These are phyloP conservation scores for Hypoxylon sp. DNA, from an alignment of 2,329 filamentous ascomycete species.

Conservation along the genomic window DNA sequence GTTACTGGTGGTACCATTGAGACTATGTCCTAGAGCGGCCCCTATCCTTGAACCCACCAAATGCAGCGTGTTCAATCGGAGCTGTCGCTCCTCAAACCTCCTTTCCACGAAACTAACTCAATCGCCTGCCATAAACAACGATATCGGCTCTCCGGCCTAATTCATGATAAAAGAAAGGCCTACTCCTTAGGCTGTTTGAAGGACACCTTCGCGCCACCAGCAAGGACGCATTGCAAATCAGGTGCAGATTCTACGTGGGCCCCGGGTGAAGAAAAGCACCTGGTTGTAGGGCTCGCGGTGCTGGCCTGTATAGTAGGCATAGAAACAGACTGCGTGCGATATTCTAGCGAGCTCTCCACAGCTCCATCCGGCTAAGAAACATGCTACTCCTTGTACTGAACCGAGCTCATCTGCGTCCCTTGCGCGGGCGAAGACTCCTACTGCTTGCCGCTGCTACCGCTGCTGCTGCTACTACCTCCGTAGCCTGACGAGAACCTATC, in stretches of 20 bases:
- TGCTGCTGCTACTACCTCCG: slow-evolving; percentile 29
- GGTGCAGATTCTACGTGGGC: not conserved
- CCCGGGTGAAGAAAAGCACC: not conserved
- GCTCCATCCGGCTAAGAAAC: slow-evolving; percentile 5
- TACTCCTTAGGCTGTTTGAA: slow-evolving; percentile 14
- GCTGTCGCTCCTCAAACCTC: not conserved
- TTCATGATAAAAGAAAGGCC: slow-evolving; percentile 8
- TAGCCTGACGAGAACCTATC: slow-evolving; percentile 49
- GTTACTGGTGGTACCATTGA: slow-evolving; percentile 12
- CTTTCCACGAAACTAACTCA: slow-evolving; percentile 5
- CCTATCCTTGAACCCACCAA: not conserved
- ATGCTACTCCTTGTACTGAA: slow-evolving; percentile 11
- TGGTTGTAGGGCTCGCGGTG: not conserved
- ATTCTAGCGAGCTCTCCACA: not conserved
- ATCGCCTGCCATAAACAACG: not conserved
- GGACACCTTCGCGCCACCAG: not conserved
- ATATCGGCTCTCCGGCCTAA: not conserved
- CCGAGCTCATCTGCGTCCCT: slow-evolving; percentile 6
- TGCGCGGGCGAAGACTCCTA: slow-evolving; percentile 20
- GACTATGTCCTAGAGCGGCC: slow-evolving; percentile 15
- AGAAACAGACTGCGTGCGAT: not conserved
- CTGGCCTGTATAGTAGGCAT: not conserved
- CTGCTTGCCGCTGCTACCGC: slow-evolving; percentile 29
- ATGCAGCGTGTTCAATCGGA: not conserved
- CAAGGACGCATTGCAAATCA: not conserved